phyloP scores from a whole-genome alignment of 768 basidiomycete genomes.

The Tulasnella sp. region DNA sequence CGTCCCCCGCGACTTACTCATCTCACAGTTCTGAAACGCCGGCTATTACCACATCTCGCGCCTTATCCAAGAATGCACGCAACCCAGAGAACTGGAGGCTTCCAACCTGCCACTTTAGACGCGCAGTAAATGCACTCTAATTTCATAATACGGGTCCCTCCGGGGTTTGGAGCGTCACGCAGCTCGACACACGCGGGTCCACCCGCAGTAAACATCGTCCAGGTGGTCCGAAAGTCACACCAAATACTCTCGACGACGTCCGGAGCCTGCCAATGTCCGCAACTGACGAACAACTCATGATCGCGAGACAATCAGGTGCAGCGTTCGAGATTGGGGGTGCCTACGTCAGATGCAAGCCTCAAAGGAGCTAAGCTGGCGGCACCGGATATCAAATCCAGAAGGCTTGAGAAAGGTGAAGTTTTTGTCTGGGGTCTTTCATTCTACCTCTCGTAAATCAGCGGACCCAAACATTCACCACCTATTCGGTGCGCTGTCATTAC shows the following conservation, averaged over 20 bases:
- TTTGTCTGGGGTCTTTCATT: background rate
- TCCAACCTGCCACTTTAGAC: background rate
- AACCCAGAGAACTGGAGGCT: slow-evolving; percentile 1
- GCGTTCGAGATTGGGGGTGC: background rate
- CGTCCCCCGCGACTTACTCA: background rate
- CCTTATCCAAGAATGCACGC: background rate
- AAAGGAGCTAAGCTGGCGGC: background rate
- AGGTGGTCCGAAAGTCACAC: background rate
- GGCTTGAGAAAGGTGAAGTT: background rate
- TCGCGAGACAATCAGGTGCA: background rate
- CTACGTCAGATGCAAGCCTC: slow-evolving; percentile 2
- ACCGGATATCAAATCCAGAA: background rate
- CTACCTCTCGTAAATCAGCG: background rate
- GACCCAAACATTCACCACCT: background rate
- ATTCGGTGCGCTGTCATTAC: background rate
- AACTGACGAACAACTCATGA: background rate
- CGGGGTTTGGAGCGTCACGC: background rate
- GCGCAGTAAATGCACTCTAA: background rate
- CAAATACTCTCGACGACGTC: background rate
- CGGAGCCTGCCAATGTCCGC: background rate
- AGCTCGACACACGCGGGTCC: background rate
- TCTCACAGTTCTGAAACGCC: background rate
- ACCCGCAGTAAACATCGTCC: background rate
- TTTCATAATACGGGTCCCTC: background rate
- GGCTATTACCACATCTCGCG: background rate